phyloP scores from a whole-genome alignment of 768 basidiomycete species.

The Clitopilus hobsonii region DNA sequence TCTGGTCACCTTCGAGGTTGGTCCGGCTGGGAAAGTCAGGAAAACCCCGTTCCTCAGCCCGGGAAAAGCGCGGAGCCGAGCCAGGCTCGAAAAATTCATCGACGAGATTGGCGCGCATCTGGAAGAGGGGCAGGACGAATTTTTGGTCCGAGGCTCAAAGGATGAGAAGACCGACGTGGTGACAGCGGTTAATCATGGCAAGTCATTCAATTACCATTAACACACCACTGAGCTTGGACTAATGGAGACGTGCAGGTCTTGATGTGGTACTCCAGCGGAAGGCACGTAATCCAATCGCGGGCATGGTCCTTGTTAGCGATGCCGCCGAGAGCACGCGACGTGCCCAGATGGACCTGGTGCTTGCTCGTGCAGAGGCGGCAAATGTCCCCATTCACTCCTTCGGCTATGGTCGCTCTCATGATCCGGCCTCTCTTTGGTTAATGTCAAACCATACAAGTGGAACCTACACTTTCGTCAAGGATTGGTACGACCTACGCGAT shows the following conservation, averaged over 20 bases:
- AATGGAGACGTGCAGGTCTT: conserved; percentile 47
- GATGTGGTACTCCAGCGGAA: conserved; percentile 96
- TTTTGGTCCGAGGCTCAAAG: conserved; percentile 66
- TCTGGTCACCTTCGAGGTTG: conserved; percentile 91
- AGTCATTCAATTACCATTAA: conserved; percentile 10
- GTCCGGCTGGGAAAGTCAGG: conserved; percentile 72
- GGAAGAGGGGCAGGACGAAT: conserved; percentile 41
- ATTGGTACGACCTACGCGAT: conserved; percentile 94
- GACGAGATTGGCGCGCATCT: conserved; percentile 54
- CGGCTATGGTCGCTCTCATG: conserved; percentile 95
- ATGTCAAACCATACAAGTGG: conserved; percentile 98
- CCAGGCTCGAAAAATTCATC: conserved; percentile 72
- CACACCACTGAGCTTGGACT: not conserved
- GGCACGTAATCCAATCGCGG: conserved; percentile 82
- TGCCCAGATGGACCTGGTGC: conserved; percentile 97
- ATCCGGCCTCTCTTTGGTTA: conserved; percentile 96
- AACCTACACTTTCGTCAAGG: conserved; percentile 96
- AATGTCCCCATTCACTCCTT: conserved; percentile 96
- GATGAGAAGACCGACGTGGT: conserved; percentile 98
- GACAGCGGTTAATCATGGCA: conserved; percentile 95
- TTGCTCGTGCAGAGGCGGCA: conserved; percentile 94
- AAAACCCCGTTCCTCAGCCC: conserved; percentile 90
- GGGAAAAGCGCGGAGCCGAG: conserved; percentile 64
- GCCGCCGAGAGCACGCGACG: conserved; percentile 88
- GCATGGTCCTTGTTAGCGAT: conserved; percentile 91